phyloP scores from a whole-genome alignment of 1,284 basidiomycete species.

The Grifola frondosa region DNA sequence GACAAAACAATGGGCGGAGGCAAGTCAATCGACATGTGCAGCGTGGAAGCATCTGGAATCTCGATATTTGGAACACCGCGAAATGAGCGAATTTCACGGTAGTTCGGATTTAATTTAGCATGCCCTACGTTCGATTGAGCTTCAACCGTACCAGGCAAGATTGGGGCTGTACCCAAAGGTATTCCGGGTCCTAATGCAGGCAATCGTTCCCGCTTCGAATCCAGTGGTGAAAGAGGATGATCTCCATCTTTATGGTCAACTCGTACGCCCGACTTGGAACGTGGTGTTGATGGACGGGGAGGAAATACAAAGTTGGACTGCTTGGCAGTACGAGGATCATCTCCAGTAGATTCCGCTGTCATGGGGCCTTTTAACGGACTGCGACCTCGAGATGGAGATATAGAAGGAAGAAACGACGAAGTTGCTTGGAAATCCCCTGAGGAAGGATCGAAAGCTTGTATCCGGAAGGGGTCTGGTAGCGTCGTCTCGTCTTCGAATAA shows the following conservation, averaged over 20 bases:
- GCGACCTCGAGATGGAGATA: constrained; percentile 29
- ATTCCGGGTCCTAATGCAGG: constrained; percentile 32
- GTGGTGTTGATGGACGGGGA: constrained; percentile 35
- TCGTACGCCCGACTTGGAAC: constrained; percentile 27
- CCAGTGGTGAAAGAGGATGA: constrained; percentile 13
- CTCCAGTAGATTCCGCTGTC: constrained; percentile 22
- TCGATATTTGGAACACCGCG: constrained; percentile 42
- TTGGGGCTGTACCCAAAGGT: constrained; percentile 17
- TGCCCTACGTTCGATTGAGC: not conserved
- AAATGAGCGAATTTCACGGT: constrained; percentile 40
- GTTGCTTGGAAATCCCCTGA: constrained; percentile 21
- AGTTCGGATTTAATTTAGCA: constrained; percentile 21
- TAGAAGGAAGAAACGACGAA: constrained; percentile 25
- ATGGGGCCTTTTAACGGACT: constrained; percentile 20
- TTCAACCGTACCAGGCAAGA: constrained; percentile 1
- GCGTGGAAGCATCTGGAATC: constrained; percentile 29
- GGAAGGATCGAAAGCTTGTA: constrained; percentile 33
- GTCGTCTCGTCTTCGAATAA: constrained; percentile 61
- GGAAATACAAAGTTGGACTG: constrained; percentile 59
- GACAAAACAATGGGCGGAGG: constrained; percentile 25
- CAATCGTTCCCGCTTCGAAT: constrained; percentile 21
- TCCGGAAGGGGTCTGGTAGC: constrained; percentile 43
- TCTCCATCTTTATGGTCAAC: constrained; percentile 27
- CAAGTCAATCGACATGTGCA: constrained; percentile 10
- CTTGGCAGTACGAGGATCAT: constrained; percentile 46